Percentiles rank a stretch among this genome's conserved stretches.
Evolutionary conservation across 176 grass and related monocot species (phyloP).

Genomic region (Typha latifolia): DNA sequence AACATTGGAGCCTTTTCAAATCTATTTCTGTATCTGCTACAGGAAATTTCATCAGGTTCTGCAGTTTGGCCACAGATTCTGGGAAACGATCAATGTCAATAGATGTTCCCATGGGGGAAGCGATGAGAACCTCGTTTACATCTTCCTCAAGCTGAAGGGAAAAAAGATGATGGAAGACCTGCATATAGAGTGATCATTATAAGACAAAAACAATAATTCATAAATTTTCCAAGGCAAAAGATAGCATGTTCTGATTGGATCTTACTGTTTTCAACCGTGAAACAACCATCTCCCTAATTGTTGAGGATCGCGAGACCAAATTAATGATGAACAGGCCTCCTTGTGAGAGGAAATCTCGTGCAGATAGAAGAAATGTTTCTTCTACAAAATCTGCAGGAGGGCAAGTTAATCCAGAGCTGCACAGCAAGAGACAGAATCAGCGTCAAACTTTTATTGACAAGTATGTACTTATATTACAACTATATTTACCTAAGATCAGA

Average conservation of each 20-base stretch:
- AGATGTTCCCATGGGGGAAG: constrained; percentile 30
- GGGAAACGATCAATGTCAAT: constrained; percentile 25
- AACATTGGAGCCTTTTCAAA: constrained; percentile 37
- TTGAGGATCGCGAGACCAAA: constrained; percentile 60
- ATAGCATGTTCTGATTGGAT: background rate
- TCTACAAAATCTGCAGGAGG: constrained; percentile 69
- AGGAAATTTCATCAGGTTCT: constrained; percentile 46
- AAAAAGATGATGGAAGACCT: constrained; percentile 65
- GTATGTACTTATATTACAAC: background rate
- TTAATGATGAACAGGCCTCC: constrained; percentile 78
- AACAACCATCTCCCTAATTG: constrained; percentile 51
- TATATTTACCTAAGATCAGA: constrained; percentile 67
- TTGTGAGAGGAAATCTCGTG: constrained; percentile 50
- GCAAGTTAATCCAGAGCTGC: constrained; percentile 79
- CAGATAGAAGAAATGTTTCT: constrained; percentile 61
- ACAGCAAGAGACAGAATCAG: constrained; percentile 9
- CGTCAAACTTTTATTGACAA: constrained; percentile 1
- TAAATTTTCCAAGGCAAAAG: background rate
- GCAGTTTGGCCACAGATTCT: constrained; percentile 29
- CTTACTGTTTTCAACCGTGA: constrained; percentile 60
- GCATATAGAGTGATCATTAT: background rate
- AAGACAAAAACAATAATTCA: background rate
- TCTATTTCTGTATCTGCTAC: constrained; percentile 40
- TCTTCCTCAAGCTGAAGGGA: constrained; percentile 86
- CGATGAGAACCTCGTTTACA: constrained; percentile 81